A percentile compares a stretch with the other conserved stretches of the same genome.
Evolutionary conservation across 768 basidiomycete genomes (phyloP).

Genomic region (Astraeus odoratus): DNA sequence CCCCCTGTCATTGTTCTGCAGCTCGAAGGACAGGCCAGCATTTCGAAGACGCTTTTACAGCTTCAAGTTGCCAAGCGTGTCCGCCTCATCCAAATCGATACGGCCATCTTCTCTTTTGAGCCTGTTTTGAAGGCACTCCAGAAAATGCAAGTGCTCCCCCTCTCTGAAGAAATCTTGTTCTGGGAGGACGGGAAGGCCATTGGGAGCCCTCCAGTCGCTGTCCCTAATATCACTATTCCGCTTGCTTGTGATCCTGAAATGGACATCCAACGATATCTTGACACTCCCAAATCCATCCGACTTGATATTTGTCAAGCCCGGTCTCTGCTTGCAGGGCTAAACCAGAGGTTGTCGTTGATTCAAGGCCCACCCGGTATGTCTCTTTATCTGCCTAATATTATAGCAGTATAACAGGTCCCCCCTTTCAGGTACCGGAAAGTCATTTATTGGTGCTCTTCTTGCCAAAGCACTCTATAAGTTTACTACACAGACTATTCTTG

Average conservation of each 20-base stretch:
- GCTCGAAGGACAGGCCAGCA: slow-evolving; percentile 37
- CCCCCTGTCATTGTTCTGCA: slow-evolving; percentile 49
- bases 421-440: slow-evolving; percentile 63
- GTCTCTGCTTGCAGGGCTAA: slow-evolving; percentile 45
- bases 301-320: slow-evolving; percentile 46
- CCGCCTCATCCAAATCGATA: slow-evolving; percentile 51
- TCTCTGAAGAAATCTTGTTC: slow-evolving; percentile 45
- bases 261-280: slow-evolving; percentile 37
- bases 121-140: slow-evolving; percentile 56
- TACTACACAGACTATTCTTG: slow-evolving; percentile 46
- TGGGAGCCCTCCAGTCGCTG: slow-evolving; percentile 4
- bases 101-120: slow-evolving; percentile 56
- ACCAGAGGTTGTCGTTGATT: slow-evolving; percentile 51
- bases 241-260: slow-evolving; percentile 26
- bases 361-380: slow-evolving; percentile 65
- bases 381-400: not conserved
- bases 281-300: slow-evolving; percentile 31
- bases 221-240: slow-evolving; percentile 20
- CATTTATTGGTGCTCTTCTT: slow-evolving; percentile 62
- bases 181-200: slow-evolving; percentile 35
- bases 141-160: slow-evolving; percentile 35
- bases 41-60: slow-evolving; percentile 32
- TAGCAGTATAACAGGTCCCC: not conserved
- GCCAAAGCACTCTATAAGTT: slow-evolving; percentile 52
- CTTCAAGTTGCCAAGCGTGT: slow-evolving; percentile 32